Base-by-base conservation (phyloP, 495 filamentous ascomycete genomes). In the Articulospora tetracladia region DNA sequence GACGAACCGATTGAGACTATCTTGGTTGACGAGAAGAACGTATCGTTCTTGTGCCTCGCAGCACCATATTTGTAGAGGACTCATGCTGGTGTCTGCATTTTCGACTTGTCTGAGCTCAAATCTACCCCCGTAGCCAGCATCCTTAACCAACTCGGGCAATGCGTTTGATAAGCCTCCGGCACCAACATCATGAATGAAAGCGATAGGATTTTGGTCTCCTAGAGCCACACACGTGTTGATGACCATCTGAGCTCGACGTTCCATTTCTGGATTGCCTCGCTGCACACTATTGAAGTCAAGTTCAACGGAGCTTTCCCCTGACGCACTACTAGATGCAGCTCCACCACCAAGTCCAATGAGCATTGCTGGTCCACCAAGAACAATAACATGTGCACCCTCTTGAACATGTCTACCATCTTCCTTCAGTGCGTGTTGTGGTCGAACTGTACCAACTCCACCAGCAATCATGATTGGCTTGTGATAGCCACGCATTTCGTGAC, bases 401-500 rank as follows among this genome's bases (percentile, higher is more conserved):
- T 85, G 83, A 12, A 98, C 93, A 61, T 89, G 77, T 13, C 81
- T 77, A 1, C 84, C 82, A 59, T 87, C 77, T 44, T 44, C 39
- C 73, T 98, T 98, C 50, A 95, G 79, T 3, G 94, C 92, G 71
- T 97, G 89, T 66, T 93, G 86, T 0, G 94, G 93, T 58, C 95
- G 74, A n/a, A 98, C 93, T n/a, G 90, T 96, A 34, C 94, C 95
- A 47, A 97, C 82, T 69, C 95, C 94, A 61, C 94, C 95, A 57
- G 95, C 94, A 76, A 98, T 88, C 92, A 98, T 97, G 72, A 98
- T 97, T 7, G 94, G 94, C 75, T 98, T 98, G 77, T 97, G 93
- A 66, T 96, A 98, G 17, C 94, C 94, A 65, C 95, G 79, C 51
- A 90, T 75, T 51, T 98, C 93, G 2, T 79, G 77, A 48, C 79